A percentile compares a stretch with the other conserved stretches of the same genome.
phyloP scores from a whole-genome alignment of 1,139 yeast species.

The Saccharomyces hybrid region DNA sequence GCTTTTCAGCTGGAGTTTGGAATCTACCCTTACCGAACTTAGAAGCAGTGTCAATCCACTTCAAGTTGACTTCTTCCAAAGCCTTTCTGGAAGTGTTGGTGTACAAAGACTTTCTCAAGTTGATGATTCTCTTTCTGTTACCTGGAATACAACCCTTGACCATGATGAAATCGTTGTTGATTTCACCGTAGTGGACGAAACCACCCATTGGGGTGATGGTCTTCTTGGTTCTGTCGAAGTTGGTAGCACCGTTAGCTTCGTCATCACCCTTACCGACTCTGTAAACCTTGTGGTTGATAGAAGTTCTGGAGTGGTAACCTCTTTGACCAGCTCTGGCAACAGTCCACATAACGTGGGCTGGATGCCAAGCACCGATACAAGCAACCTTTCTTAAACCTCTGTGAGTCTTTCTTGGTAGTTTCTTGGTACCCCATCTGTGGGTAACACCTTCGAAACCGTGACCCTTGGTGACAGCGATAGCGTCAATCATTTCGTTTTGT shows the following conservation, averaged over 20 bases:
- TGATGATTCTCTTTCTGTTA: constrained; percentile 98
- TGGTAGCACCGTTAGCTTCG: constrained; percentile 91
- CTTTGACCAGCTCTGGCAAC: constrained; percentile 99
- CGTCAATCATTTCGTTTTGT: constrained; percentile 98
- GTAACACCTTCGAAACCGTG: constrained; percentile 99
- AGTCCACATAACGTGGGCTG: constrained; percentile 98
- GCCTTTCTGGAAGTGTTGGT: constrained; percentile 98
- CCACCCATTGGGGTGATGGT: constrained; percentile 99
- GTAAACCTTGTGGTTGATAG: constrained; percentile 99
- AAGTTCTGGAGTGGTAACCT: constrained; percentile 99
- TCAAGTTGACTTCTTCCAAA: constrained; percentile 89
- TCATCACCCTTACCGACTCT: constrained; percentile 97
- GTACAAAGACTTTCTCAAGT: constrained; percentile 97
- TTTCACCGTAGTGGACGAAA: constrained; percentile 98
- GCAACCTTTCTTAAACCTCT: constrained; percentile 99
- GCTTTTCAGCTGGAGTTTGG: constrained; percentile 99
- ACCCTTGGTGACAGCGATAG: constrained; percentile 99
- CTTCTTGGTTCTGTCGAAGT: constrained; percentile 98
- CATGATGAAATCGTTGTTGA: constrained; percentile 95
- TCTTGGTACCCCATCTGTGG: constrained; percentile 99
- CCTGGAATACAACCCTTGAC: constrained; percentile 99
- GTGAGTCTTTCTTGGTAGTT: constrained; percentile 99
- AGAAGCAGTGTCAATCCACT: constrained; percentile 99
- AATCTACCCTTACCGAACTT: constrained; percentile 99
- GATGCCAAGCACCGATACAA: constrained; percentile 99